Base-by-base conservation (phyloP, 2,329 filamentous ascomycete genomes). In the Trichoderma polysporum region DNA sequence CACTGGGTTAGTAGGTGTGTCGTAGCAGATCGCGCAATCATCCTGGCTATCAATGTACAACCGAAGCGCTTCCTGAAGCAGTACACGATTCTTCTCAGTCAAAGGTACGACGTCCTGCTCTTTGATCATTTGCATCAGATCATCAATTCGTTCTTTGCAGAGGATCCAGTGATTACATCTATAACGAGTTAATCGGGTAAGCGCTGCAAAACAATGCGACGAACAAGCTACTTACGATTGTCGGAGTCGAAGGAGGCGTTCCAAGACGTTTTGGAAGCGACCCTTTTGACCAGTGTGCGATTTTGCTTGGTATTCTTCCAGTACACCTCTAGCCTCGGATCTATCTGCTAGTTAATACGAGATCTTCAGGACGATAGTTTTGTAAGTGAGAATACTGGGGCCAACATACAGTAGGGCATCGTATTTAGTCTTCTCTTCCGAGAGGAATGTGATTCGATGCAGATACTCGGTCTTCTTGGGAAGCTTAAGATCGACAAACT, bases 91-190 rank as follows among this genome's bases (percentile, higher is more conserved):
- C 76, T 93, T 89, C 0, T 86, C 84, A 2, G 87, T 94, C 27
- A 96, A 82, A 0, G 85, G 83, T 0, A 96, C 89, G 1, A 90
- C 82, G 56, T 88, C 86, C 70, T 91, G 82, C 17, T 86, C 84
- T 50, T 92, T 90, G 2, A 96, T 82, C 2, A 91, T 81, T 22
- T 85, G 82, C 74, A 94, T 82, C 25, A 97, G 83, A n/a, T 88
- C 86, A 10, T 86, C 85, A n/a, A 96, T 84, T 13, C 91, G 88
- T 35, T 90, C 84, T 58, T 89, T 90, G 74, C 91, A 92, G 12
- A 97, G 84, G 9, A 90, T 89, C 92, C 92, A 96, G 76, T 97
- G 93, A 70, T 94, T 93, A 78, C 93, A 97, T 13, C 83, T 85
- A 66, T 13, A 15, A 17, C 2, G 37, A 6, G 25, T 17, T 9